Base-by-base conservation (phyloP, 2,329 filamentous ascomycete genomes). In the Phialophora expanda region DNA sequence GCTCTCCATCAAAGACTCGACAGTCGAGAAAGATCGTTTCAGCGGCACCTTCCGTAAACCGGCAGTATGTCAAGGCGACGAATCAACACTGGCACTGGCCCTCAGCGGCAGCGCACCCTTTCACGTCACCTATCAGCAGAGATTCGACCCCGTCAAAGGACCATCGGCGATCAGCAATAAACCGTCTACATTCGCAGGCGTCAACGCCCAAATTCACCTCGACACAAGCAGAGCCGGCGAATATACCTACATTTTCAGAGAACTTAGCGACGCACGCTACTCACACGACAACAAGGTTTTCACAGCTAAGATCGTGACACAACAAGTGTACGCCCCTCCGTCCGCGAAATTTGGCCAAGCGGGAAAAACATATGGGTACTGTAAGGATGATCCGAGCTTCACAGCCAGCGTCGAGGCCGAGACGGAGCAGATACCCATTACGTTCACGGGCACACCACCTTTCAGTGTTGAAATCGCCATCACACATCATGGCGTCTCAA, bases 351-450 rank as follows among this genome's bases (percentile, higher is more conserved):
- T 99, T 75, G 84, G 86, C 65, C 91, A 91, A 71, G 92, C 93
- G 2, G 93, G 93, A 17, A 95, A 95, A 77, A 93, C 92, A 0
- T 97, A 97, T 83, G 96, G 95, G 76, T 97, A 94, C 78, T 99
- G 95, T 80, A 90, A 93, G 76, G 89, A 93, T 56, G 71, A 73
- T 41, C 64, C 69, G 22, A 66, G 61, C 41, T 62, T 71, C 54
- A 66, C 62, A 12, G 26, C 63, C 51, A 66, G 61, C 51, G 58
- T 53, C 17, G 64, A 64, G 92, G 97, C 73, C 86, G 87, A 87
- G 61, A 92, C 96, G 73, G 93, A 99, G 74, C 88, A 87, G 48
- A 97, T 99, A 62, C 93, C 94, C 0, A 90, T 99, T 66, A 89
- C 86, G 1, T 84, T 99, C 20, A 90, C 90, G 66, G 95, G 95